Base-by-base conservation (phyloP, 345 rosid genomes). In the Aurinia saxatilis region DNA sequence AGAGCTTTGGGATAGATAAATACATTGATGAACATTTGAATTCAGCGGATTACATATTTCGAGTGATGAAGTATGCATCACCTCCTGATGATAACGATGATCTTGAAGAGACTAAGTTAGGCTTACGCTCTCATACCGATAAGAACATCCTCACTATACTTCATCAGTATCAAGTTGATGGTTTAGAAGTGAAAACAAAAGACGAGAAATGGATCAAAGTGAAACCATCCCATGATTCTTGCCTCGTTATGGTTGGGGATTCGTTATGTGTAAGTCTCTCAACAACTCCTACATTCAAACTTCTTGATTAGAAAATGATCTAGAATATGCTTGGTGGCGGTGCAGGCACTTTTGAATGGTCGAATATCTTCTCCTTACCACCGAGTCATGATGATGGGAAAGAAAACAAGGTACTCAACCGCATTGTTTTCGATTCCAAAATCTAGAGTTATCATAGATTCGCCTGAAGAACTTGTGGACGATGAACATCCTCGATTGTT, bases 321-420 rank as follows among this genome's bases (percentile, higher is more conserved):
- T 14, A 12, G 11, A 13, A 35, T 17, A 5, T 48, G 8, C 3
- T 13, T 15, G 5, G 31, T 60, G 45, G 39, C 52, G 31, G 40
- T 70, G 14, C 50, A 89, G 96, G 96, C 96, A 30, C 73, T 83
- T 81, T 16, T 69, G 10, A 89, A 89, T 36, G 96, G 89, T 10
- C 65, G 77, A 62, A 15, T 89, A 27, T 54, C 68, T 66, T 75
- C 85, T 48, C 63, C 93, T 0, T 25, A 33, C 37, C 93, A 89
- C 37, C 77, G 88, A 2, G 91, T 86, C 10, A 57, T 83, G 88
- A 79, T 82, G 82, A 70, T 11, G 8, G 88, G 80, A 63, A 74
- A 78, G 17, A 71, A 60, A 11, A 52, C 78, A 9, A 79, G 92
- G 70, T 83, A 83, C 54, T 79, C 86, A 0, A 54, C 74, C 2